Evolutionary conservation across 345 rosid genomes (phyloP).

Genomic region (Corymbia maculata): DNA sequence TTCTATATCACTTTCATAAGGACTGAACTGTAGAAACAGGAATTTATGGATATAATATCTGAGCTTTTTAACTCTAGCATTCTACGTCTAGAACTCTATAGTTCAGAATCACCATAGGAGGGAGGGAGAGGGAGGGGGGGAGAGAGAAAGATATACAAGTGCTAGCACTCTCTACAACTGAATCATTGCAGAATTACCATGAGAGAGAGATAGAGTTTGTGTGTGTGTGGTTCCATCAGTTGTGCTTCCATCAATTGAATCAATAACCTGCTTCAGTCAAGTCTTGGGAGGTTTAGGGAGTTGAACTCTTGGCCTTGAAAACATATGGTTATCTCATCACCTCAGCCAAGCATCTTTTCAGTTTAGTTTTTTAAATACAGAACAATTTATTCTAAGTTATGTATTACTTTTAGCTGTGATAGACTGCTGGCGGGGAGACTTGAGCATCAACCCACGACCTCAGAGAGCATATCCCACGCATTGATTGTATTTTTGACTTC

Average conservation of each 20-base stretch:
- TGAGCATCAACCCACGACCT: neutral
- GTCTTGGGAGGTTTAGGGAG: neutral
- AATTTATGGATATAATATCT: neutral
- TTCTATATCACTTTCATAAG: neutral
- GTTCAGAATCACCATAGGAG: neutral
- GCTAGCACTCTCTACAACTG: too few species aligned
- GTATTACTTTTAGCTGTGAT: neutral
- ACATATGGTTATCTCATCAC: neutral
- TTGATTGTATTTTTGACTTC: neutral
- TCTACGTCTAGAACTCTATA: neutral
- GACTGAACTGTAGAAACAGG: neutral
- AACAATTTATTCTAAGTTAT: neutral
- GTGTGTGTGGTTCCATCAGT: too few species aligned
- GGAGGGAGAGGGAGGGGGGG: neutral
- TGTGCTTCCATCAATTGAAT: neutral
- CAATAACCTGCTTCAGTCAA: neutral
- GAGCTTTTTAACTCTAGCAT: neutral
- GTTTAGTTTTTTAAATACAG: neutral
- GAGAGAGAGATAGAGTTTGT: neutral
- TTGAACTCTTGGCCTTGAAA: neutral
- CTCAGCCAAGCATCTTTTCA: neutral
- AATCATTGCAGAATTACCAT: too few species aligned
- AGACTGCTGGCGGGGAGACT: neutral
- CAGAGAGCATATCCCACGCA: neutral
- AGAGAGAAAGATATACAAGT: neutral